Evolutionary conservation across 306 rosid species (phyloP).

Genomic region (Inga laurina): DNA sequence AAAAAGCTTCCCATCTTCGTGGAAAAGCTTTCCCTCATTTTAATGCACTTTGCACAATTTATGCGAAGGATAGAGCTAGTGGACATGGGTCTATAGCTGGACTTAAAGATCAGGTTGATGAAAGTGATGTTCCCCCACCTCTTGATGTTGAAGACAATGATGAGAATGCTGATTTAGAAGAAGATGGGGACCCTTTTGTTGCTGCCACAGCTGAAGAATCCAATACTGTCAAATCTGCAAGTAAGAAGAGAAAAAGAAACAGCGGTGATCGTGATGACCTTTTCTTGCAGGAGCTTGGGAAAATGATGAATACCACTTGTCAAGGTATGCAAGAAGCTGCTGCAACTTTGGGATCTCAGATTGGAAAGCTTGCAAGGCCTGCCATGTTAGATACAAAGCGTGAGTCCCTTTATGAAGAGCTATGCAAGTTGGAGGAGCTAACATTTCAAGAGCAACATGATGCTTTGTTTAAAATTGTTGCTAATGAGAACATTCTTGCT

Average conservation of each 20-base stretch:
- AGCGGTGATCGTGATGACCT: background rate
- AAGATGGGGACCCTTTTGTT: background rate
- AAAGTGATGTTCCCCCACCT: background rate
- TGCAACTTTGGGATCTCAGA: background rate
- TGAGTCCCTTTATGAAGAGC: background rate
- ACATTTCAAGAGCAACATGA: too few species aligned
- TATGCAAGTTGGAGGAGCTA: too few species aligned
- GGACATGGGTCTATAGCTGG: too few species aligned
- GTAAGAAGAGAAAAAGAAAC: background rate
- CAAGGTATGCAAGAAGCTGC: background rate
- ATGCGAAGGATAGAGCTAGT: too few species aligned
- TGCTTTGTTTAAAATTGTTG: too few species aligned
- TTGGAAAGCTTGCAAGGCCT: background rate
- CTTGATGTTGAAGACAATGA: background rate
- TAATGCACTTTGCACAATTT: too few species aligned
- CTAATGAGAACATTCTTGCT: too few species aligned
- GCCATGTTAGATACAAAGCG: background rate
- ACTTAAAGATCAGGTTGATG: background rate
- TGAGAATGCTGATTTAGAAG: background rate
- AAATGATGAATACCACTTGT: background rate
- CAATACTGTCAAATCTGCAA: too few species aligned
- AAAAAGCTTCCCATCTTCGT: too few species aligned
- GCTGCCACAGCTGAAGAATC: background rate
- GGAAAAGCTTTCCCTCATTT: too few species aligned
- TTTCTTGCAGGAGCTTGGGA: background rate